Base-by-base conservation (phyloP, 2,329 filamentous ascomycete species). In the Fusarium nurragi region DNA sequence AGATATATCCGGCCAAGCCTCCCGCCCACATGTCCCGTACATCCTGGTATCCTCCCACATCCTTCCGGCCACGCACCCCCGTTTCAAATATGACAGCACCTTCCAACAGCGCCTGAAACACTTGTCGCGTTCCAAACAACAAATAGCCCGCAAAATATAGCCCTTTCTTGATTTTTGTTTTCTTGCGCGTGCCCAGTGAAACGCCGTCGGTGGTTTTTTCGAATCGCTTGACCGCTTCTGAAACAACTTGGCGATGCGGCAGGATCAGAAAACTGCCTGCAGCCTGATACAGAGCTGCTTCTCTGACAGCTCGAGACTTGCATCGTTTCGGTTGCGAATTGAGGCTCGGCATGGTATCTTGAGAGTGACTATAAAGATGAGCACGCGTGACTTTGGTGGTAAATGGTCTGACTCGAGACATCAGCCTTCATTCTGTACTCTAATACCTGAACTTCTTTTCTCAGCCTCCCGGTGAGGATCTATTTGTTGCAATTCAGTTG, bases 381-480 rank as follows among this genome's bases (percentile, higher is more conserved):
- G n/a, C 16, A 12, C 18, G 32, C 18, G 26, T 34, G 32, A 18
- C 2, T 28, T 30, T 39, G 18, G 26, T 23, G 6, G 32, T 30
- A 9, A 44, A 52, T 60, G 26, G 46, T 26, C 39, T 40, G 39
- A 59, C 30, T 44, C 7, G 18, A 19, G 8, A 32, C 9, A 60
- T 37, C 40, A 46, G 28, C 32, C 23, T 37, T 22, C 21, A 22
- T 45, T 49, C 21, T 37, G 21, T 48, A 23, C 25, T 18, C 14
- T 5, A 36, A 12, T 21, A 13, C 40, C 26, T 30, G 6, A n/a
- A 16, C 16, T 59, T 54, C 32, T 28, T 22, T 47, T 44, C 30
- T 54, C 22, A 40, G 25, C 37, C 61, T 65, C 45, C 55, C 48
- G 62, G 55, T 16, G 50, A 61, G 50, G 56, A 21, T 22, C 22